Evolutionary conservation across 2,329 filamentous ascomycete species (phyloP).

Genomic region (Aspergillus uvarum): DNA sequence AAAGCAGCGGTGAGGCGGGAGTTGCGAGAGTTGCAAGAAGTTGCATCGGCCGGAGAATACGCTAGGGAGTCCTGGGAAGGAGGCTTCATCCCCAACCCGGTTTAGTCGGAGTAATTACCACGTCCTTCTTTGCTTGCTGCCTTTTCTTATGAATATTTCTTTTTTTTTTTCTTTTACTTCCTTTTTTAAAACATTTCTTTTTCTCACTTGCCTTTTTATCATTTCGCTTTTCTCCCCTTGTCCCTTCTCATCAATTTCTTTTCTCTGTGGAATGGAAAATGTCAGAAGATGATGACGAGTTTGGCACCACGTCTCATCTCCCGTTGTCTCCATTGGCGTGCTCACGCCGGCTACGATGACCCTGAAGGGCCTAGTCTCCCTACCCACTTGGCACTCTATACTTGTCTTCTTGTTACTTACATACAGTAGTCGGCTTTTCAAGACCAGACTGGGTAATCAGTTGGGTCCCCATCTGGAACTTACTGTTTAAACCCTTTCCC

Average conservation of each 20-base stretch:
- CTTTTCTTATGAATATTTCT: background rate
- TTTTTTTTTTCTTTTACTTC: background rate
- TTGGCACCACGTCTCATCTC: background rate
- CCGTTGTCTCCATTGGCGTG: no score
- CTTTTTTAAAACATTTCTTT: background rate
- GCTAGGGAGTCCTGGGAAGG: constrained; percentile 38
- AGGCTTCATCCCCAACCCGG: constrained; percentile 25
- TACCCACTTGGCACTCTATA: background rate
- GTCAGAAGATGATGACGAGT: background rate
- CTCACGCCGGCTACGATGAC: background rate
- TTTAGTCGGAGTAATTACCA: background rate
- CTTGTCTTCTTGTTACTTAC: background rate
- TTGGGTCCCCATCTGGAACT: background rate
- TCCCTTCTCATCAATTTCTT: background rate
- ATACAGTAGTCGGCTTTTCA: background rate
- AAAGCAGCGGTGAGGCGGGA: constrained; percentile 45
- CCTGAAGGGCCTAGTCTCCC: background rate
- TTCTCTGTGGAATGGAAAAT: background rate
- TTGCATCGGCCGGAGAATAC: constrained; percentile 32
- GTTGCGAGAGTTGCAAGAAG: constrained; percentile 13
- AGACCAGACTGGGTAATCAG: background rate
- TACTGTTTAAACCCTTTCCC: background rate
- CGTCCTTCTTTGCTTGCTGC: background rate
- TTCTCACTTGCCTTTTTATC: background rate
- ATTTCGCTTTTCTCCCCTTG: background rate